Evolutionary conservation across 2,329 filamentous ascomycete species (phyloP), one percentile per base, ranked within the genome.

Genomic region (Sclerotinia borealis): DNA sequence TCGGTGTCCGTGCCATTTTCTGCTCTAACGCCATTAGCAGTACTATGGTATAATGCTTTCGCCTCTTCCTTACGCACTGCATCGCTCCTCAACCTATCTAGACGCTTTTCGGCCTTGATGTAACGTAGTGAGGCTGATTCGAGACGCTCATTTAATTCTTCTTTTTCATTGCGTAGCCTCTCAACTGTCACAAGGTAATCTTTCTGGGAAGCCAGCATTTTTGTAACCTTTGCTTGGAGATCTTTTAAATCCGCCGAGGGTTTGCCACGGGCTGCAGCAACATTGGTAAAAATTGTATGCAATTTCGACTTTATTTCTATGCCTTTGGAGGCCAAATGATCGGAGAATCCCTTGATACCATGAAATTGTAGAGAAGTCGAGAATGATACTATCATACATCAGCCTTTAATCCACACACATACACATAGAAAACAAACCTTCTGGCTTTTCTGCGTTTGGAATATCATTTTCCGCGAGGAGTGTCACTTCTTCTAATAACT

Each of bases 1-100:
- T 72, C 71, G 15, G 63, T 63, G 59, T 73, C 76, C 50, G 74
- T 76, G 51, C 80, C 79, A 22, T 79, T 78, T 41, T 76, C 73
- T 39, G 77, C 77, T 66, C 78, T 81, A 66, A 73, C 71, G 19
- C 73, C 73, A 65, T 71, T 75, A 58, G 71, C 73, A n/a, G 71
- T 68, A 55, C 73, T 72, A 60, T 72, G 76, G 64, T 90, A 83
- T 59, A 93, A 84, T 37, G 93, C 92, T 77, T 96, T 91, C 71
- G 92, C 90, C 75, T 98, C 95, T 65, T 99, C 78, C 75, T 96
- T 96, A 66, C 93, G 90, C 1, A 97, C 92, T 63, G 96, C 92
- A 19, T 87, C 79, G 73, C 95, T 99, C 76, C 91, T 93, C 29
- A 89, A 85, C 49, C 95, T 86, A 75, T 99, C 95, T 59, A 98